Percentiles rank a stretch among this genome's conserved stretches.
phyloP scores from a whole-genome alignment of 768 basidiomycete genomes.

The Calvatia gigantea region DNA sequence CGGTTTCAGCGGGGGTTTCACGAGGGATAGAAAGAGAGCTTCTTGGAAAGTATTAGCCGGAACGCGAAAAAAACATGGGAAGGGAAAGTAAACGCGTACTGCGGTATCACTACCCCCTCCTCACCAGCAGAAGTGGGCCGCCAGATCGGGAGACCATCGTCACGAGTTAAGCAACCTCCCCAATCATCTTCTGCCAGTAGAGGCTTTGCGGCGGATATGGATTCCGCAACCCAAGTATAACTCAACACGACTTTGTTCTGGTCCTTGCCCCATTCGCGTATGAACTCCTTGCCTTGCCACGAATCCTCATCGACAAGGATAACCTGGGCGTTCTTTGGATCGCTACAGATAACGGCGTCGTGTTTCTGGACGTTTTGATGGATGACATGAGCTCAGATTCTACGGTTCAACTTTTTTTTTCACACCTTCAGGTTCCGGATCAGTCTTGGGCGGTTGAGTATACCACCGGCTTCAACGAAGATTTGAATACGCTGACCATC shows the following conservation, averaged over 20 bases:
- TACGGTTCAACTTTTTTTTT: not conserved
- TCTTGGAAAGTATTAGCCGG: slow-evolving; percentile 33
- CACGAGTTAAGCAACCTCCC: slow-evolving; percentile 42
- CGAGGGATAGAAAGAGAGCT: slow-evolving; percentile 62
- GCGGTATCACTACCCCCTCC: slow-evolving; percentile 35
- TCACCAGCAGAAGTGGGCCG: slow-evolving; percentile 27
- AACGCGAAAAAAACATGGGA: slow-evolving; percentile 5
- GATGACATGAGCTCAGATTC: slow-evolving; percentile 4
- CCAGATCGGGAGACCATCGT: slow-evolving; percentile 34
- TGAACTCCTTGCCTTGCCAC: slow-evolving; percentile 49
- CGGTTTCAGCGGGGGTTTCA: slow-evolving; percentile 42
- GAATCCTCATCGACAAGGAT: slow-evolving; percentile 57
- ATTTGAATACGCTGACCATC: slow-evolving; percentile 43
- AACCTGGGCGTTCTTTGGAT: slow-evolving; percentile 49
- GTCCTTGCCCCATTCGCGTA: slow-evolving; percentile 57
- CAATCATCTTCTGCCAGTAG: slow-evolving; percentile 48
- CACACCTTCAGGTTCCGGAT: slow-evolving; percentile 46
- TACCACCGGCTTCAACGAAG: slow-evolving; percentile 56
- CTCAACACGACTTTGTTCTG: slow-evolving; percentile 49
- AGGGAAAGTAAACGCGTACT: slow-evolving; percentile 40
- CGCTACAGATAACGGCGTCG: slow-evolving; percentile 50
- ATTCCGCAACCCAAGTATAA: slow-evolving; percentile 49
- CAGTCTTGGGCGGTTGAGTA: slow-evolving; percentile 45
- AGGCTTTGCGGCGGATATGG: slow-evolving; percentile 36
- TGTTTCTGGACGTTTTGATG: slow-evolving; percentile 37